These are phyloP conservation scores for Sporothrix pallida DNA, from an alignment of 2,329 filamentous ascomycete species.

Conservation along the genomic window DNA sequence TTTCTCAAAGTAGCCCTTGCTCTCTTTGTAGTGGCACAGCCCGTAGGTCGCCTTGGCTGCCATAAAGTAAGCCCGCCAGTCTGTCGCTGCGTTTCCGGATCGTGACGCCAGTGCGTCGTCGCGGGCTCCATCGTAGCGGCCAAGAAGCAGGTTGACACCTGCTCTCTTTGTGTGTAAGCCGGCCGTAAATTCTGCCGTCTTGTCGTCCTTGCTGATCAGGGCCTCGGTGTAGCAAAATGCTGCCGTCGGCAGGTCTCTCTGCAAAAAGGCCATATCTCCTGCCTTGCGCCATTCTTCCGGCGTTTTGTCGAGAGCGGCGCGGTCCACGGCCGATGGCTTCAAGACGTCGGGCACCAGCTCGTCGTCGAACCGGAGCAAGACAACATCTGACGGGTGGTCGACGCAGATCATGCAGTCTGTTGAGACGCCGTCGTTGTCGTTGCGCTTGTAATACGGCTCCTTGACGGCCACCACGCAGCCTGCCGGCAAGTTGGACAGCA, in stretches of 20 bases:
- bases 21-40: conserved; percentile 42
- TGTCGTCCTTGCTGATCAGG: conserved; percentile 38
- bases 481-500: conserved; percentile 45
- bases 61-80: conserved; percentile 47
- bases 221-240: conserved; percentile 46
- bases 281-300: conserved; percentile 37
- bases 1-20: conserved; percentile 21
- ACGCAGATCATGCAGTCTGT: conserved; percentile 46
- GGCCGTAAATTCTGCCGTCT: conserved; percentile 34
- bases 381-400: conserved; percentile 47
- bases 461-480: conserved; percentile 44
- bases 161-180: conserved; percentile 44
- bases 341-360: conserved; percentile 43
- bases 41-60: conserved; percentile 47
- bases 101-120: conserved; percentile 45
- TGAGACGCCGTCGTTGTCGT: conserved; percentile 43
- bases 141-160: conserved; percentile 44
- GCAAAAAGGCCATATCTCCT: conserved; percentile 33
- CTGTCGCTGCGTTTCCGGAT: conserved; percentile 35
- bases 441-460: conserved; percentile 48
- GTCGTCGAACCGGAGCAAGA: conserved; percentile 43
- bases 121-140: conserved; percentile 45
- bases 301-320: conserved; percentile 34
- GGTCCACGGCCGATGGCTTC: conserved; percentile 36
- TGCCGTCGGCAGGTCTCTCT: conserved; percentile 23